Evolutionary conservation across 257 asterid genomes (phyloP), one percentile per base, ranked within the genome.

Genomic region (Capsicum pubescens): DNA sequence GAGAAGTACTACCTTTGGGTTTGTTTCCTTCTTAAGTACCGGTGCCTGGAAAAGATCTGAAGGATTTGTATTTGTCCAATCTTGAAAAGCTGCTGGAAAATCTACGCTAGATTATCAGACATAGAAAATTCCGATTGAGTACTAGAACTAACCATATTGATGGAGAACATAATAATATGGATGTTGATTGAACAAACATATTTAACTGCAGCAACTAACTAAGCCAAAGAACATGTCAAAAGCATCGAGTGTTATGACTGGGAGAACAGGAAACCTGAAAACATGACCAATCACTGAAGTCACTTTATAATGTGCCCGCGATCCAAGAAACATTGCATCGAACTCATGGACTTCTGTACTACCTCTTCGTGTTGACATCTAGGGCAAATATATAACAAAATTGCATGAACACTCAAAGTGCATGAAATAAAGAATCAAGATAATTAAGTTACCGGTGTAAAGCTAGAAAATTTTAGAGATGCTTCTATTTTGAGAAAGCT

Each of bases 211-310:
- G 72, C 69, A 56, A 86, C 12, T 55, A 70, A 79, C 19, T 58
- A 82, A 68, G 59, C 59, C 84, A 70, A 85, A 80, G 17, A 66
- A 36, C 64, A 59, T 16, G 15, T 74, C 9, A 56, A 32, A 57
- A 50, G 4, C 4, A 72, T 21, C n/a, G 77, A 14, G 3, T 68
- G 69, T 61, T 77, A 21, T 50, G 16, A 50, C 35, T 35, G 52
- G 78, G 83, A 64, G 60, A 84, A 83, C 69, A 66, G 77, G 71
- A 80, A 84, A 95, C 98, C 98, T 95, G 97, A 95, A 95, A 84
- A 95, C 97, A 87, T 95, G 98, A 82, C 98, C 98, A 88, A 95
- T 95, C 86, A 95, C 98, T 70, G 98, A 95, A 71, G 98, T 95
- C 86, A 95, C 97, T 92, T 85, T 95, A 89, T 88, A 95, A 52